A percentile compares a stretch with the other conserved stretches of the same genome.
Conservation (phyloP, 2,329 filamentous ascomycete species). For the Myriosclerotinia curreyana region DNA sequence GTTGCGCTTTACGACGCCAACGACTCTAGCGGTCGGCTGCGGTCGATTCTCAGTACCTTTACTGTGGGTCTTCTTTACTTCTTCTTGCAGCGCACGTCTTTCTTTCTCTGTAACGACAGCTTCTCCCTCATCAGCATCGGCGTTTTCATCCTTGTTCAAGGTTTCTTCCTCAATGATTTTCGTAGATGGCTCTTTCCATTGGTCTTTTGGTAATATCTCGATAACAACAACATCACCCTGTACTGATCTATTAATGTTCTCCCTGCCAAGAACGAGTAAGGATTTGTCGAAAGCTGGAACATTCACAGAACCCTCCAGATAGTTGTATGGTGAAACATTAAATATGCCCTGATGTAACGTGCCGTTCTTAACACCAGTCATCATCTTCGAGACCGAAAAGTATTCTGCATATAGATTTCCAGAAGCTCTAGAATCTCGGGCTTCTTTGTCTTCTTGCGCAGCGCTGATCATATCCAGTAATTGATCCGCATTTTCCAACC, state of each 20-base stretch:
- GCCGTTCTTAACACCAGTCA: slow-evolving; percentile 86
- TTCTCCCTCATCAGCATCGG: slow-evolving; percentile 73
- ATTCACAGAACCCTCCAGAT: slow-evolving; percentile 87
- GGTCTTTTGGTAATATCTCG: slow-evolving; percentile 86
- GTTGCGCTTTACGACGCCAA: slow-evolving; percentile 90
- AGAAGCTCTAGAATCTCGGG: slow-evolving; percentile 59
- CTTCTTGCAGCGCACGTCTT: slow-evolving; percentile 81
- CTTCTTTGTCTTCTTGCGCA: slow-evolving; percentile 63
- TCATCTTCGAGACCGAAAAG: slow-evolving; percentile 83
- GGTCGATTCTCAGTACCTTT: slow-evolving; percentile 71
- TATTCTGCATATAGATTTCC: slow-evolving; percentile 85
- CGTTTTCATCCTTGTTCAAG: slow-evolving; percentile 88
- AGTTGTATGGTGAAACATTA: slow-evolving; percentile 97
- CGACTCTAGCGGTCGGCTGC: slow-evolving; percentile 87
- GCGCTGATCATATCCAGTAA: slow-evolving; percentile 92
- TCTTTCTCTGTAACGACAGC: slow-evolving; percentile 87
- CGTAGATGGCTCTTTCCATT: slow-evolving; percentile 94
- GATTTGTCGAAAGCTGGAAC: slow-evolving; percentile 87
- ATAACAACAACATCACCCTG: slow-evolving; percentile 92
- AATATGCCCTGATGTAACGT: slow-evolving; percentile 92
- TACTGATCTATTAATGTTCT: slow-evolving; percentile 93
- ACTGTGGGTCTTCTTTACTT: slow-evolving; percentile 81
- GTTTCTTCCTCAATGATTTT: slow-evolving; percentile 95
- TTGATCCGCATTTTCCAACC: slow-evolving; percentile 77
- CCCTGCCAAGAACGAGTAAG: slow-evolving; percentile 81